Conservation (phyloP, 108 stramenopile species). For the Mayamaea pseudoterrestris region DNA sequence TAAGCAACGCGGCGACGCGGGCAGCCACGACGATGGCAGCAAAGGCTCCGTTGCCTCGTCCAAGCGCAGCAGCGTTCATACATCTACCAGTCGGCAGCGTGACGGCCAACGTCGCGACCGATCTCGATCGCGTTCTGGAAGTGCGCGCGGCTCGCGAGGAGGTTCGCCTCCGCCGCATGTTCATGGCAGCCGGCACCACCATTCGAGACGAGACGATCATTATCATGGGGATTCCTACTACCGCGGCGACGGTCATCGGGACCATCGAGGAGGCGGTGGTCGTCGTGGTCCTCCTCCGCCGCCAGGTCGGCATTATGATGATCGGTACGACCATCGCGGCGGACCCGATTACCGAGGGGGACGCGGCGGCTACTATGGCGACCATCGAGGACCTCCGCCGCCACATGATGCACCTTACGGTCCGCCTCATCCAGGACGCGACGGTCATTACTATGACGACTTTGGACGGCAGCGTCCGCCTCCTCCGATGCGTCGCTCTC, state of each 20-base stretch:
- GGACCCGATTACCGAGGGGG: neutral
- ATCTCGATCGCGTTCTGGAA: too few relatives aligned
- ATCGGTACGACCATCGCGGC: neutral
- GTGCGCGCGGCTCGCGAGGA: too few relatives aligned
- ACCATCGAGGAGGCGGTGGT: slow-evolving; percentile 4
- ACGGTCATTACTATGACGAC: too few relatives aligned
- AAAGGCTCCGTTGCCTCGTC: too few relatives aligned
- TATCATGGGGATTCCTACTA: slow-evolving; percentile 10
- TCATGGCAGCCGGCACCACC: neutral
- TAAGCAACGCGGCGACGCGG: too few relatives aligned
- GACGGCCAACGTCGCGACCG: too few relatives aligned
- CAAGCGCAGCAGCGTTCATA: too few relatives aligned
- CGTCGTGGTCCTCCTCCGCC: neutral
- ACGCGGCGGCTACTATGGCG: neutral
- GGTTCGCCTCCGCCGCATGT: neutral
- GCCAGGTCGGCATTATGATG: neutral
- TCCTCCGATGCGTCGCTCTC: slow-evolving; percentile 2
- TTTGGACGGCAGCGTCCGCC: slow-evolving; percentile 1
- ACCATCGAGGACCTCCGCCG: slow-evolving; percentile 1
- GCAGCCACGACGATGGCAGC: too few relatives aligned
- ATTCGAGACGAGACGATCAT: slow-evolving; percentile 6
- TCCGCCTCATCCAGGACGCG: neutral
- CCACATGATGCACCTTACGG: neutral
- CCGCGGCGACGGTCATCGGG: neutral
- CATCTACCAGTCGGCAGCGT: too few relatives aligned